Evolutionary conservation across 805 yeast genomes (phyloP).

Genomic region (Ogataea zsoltii): DNA sequence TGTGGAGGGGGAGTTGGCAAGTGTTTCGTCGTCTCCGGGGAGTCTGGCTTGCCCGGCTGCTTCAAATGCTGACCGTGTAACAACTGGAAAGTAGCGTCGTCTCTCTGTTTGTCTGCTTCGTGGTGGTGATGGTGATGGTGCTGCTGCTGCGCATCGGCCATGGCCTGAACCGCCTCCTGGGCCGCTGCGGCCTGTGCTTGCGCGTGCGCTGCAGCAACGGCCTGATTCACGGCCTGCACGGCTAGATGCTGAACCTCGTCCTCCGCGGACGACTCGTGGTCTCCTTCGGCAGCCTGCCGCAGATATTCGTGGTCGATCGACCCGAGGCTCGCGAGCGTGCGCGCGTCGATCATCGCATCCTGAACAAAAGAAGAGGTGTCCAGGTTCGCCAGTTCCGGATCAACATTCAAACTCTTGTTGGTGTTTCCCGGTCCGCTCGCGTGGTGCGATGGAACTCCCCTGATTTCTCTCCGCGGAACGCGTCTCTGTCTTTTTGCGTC

Average conservation of each 20-base stretch:
- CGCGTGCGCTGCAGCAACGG: constrained; percentile 24
- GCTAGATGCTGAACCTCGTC: constrained; percentile 34
- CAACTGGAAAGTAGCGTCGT: constrained; percentile 1
- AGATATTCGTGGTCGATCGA: constrained; percentile 34
- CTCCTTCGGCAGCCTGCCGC: constrained; percentile 27
- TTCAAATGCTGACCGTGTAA: neutral
- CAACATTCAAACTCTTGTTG: constrained; percentile 42
- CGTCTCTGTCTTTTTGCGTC: constrained; percentile 13
- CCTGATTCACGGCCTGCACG: constrained; percentile 32
- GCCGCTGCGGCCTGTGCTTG: constrained; percentile 27
- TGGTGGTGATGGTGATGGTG: constrained; percentile 1
- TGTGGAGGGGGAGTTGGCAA: constrained; percentile 16
- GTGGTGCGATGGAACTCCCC: too few relatives aligned
- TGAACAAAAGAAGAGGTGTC: constrained; percentile 54
- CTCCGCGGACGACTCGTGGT: constrained; percentile 22
- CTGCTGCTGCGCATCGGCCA: constrained; percentile 27
- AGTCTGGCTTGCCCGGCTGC: neutral
- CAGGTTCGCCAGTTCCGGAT: constrained; percentile 56
- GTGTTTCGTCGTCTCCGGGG: constrained; percentile 6
- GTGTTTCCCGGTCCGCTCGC: neutral
- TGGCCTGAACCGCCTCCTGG: constrained; percentile 20
- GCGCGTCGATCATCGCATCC: constrained; percentile 69
- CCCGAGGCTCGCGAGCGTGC: constrained; percentile 54
- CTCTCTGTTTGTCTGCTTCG: neutral
- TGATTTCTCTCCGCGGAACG: constrained; percentile 9